Base-by-base conservation (phyloP, 495 filamentous ascomycete species). In the Acidiella bohemica region DNA sequence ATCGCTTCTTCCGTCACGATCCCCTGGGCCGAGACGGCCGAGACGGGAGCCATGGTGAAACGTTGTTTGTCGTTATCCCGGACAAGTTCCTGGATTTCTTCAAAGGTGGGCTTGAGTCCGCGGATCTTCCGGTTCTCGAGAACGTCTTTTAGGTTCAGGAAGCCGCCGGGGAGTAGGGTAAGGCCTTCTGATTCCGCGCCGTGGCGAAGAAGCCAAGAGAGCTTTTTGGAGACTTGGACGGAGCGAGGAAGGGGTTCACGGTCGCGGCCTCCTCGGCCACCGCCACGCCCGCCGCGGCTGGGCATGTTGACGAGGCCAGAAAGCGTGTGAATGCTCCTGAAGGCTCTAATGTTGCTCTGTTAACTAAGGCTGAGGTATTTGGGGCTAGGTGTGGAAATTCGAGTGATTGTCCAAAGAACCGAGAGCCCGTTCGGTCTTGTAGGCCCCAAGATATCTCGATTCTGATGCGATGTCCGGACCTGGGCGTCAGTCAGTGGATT, bases 21-120 rank as follows among this genome's bases (percentile, higher is more conserved):
- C 12, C n/a, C 29, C 9, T 31, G 10, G 20, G 32, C 20, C 5
- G 25, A 5, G n/a, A 18, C 10, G 8, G 27, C 13, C 25, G 7
- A 7, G 26, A 61, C 59, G 13, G 69, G 64, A 6, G 75, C 57
- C 13, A 83, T 62, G 0, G 82, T 69, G 67, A 93, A 97, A 14
- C 90, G 84, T 58, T 96, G 81, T 58, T 97, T 97, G 54, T 90
- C 84, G 47, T 82, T 87, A 16, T 67, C 67, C 7, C 61, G 58
- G 28, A 95, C 88, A 25, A 80, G 68, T n/a, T 63, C 41, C 23
- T 67, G 56, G 54, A 97, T 73, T 50, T 93, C 87, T 9, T 66
- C 53, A 54, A 95, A 73, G 11, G 80, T 80, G 10, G 79, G 70
- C 36, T 78, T 62, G 4, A 92, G 65, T 5, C 71, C 73, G 42